Base-by-base conservation (phyloP, 192 early-diverging fungal genomes). In the Coemansia asiatica region DNA sequence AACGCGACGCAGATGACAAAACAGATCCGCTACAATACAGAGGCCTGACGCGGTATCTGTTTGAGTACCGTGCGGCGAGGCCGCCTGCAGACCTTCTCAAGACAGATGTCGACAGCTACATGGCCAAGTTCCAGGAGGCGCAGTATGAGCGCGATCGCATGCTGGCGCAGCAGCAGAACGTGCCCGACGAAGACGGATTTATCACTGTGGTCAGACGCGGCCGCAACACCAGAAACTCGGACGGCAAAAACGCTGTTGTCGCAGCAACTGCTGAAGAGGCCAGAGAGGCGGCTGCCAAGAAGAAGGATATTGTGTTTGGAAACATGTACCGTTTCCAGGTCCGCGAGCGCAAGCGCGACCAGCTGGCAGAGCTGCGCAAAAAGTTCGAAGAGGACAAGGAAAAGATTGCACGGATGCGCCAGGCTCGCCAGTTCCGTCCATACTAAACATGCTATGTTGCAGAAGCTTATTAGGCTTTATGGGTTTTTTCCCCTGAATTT, bases 301-400 rank as follows among this genome's bases (percentile, higher is more conserved):
- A 94, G 88, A 90, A 92, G 84, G 86, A 90, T 63, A 88, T 89
- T 56, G 25, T 62, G 56, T 83, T 93, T 51, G 85, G 87, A 23
- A 91, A 98, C 83, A 94, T 98, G 87, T 98, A 98, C 74, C 83
- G 94, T 15, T 98, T 98, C 88, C 95, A 98, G 83, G 85, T 94
- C 86, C 86, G 94, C 23, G 94, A 98, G 83, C 85, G 79, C 36
- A 96, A 96, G 78, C 84, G 89, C 49, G 88, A 94, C 73, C 90
- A 97, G 90, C 85, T 96, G 36, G 80, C 83, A 2, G 92, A 96
- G 56, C 78, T 97, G 61, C 90, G 95, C 61, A 87, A 85, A 66
- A 94, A 93, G 71, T 97, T 97, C 61, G 94, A 97, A 71, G 89
- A 95, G 71, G 95, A 97, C 77, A 94, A 94, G 82, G 68, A 83